Conservation (phyloP, 371 early-diverging fungal genomes). For the Lichtheimia hyalospora region DNA sequence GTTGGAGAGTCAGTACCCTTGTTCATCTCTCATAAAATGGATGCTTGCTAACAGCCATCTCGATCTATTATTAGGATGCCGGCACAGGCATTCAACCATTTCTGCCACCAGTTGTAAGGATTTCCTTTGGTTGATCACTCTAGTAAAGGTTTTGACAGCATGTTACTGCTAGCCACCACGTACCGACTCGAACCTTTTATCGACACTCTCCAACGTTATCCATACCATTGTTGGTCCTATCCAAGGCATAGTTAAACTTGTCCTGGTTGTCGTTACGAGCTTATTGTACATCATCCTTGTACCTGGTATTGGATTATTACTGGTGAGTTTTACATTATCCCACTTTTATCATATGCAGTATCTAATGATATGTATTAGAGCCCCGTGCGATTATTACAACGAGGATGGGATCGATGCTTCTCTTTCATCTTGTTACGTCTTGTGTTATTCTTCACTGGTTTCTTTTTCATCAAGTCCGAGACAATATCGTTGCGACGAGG, state of each 20-base stretch:
- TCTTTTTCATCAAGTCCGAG: constrained; percentile 63
- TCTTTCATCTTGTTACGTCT: constrained; percentile 41
- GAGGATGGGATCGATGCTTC: constrained; percentile 39
- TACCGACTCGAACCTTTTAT: constrained; percentile 33
- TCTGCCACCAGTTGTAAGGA: constrained; percentile 72
- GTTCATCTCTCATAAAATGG: neutral
- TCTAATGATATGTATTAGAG: neutral
- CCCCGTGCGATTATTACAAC: constrained; percentile 34
- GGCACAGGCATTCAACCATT: constrained; percentile 92
- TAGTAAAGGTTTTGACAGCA: neutral
- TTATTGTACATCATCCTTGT: constrained; percentile 39
- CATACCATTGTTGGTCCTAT: constrained; percentile 48
- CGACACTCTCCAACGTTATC: constrained; percentile 31
- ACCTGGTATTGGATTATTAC: constrained; percentile 21
- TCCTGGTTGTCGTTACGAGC: constrained; percentile 28
- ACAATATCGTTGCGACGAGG: constrained; percentile 53
- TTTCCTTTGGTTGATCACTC: neutral
- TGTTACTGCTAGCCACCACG: constrained; percentile 33
- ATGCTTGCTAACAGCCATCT: neutral
- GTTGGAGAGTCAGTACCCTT: constrained; percentile 59
- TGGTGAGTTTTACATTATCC: constrained; percentile 22
- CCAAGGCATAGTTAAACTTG: constrained; percentile 44
- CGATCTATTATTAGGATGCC: constrained; percentile 53
- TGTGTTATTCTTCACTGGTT: constrained; percentile 62
- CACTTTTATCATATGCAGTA: neutral